phyloP scores from a whole-genome alignment of 805 yeast species.

The Candida montana region DNA sequence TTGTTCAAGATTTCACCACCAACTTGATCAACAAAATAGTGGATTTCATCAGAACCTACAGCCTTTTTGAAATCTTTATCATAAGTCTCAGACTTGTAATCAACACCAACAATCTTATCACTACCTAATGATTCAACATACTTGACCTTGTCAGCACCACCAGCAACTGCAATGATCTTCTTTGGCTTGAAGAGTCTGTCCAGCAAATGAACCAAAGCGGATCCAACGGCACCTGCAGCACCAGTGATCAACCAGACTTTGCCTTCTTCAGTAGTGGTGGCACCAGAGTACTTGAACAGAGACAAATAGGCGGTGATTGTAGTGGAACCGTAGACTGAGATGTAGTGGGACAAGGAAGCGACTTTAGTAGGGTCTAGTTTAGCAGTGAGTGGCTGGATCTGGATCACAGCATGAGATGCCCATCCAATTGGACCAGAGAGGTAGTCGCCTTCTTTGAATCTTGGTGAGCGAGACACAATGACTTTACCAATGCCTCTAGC shows the following conservation, averaged over 20 bases:
- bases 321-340: conserved; percentile 50
- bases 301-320: conserved; percentile 60
- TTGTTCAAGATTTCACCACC: conserved; percentile 55
- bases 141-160: conserved; percentile 49
- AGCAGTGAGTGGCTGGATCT: conserved; percentile 8
- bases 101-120: conserved; percentile 45
- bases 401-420: conserved; percentile 41
- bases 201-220: conserved; percentile 52
- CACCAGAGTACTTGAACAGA: conserved; percentile 41
- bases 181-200: conserved; percentile 46
- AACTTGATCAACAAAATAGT: conserved; percentile 56
- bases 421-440: conserved; percentile 39
- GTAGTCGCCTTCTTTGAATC: conserved; percentile 39
- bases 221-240: conserved; percentile 75
- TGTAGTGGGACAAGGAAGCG: conserved; percentile 34
- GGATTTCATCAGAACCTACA: conserved; percentile 44
- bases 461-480: conserved; percentile 38
- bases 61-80: conserved; percentile 32
- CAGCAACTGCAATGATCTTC: conserved; percentile 58
- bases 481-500: conserved; percentile 50
- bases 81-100: conserved; percentile 44
- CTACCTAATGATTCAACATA: conserved; percentile 54
- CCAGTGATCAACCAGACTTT: conserved; percentile 54
- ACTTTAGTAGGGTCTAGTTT: conserved; percentile 18
- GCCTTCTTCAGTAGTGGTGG: conserved; percentile 33